phyloP scores from a whole-genome alignment of 148 eudicot species.

The Amaranthus palmeri region DNA sequence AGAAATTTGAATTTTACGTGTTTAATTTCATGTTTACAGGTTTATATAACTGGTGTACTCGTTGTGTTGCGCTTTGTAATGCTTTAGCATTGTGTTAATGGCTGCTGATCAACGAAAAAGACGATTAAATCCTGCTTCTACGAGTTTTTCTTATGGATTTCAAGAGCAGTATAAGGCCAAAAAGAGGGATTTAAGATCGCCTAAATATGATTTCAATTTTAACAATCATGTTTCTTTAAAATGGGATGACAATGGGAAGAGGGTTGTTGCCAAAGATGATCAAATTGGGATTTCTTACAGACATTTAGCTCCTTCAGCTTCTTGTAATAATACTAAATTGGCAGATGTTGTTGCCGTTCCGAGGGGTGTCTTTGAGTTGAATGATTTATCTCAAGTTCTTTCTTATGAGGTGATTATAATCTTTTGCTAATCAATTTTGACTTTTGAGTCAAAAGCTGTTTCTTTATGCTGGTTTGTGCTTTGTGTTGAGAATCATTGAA shows the following conservation, averaged over 20 bases:
- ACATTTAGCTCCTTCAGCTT: conserved; percentile 43
- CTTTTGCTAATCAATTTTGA: background rate
- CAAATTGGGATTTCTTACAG: conserved; percentile 68
- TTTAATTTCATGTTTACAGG: no score
- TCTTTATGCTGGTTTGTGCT: background rate
- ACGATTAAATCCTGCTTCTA: conserved; percentile 36
- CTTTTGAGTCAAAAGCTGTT: background rate
- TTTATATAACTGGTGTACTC: background rate
- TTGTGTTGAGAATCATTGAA: background rate
- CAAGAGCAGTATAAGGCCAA: conserved; percentile 43
- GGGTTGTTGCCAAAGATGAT: conserved; percentile 70
- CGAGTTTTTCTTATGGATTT: conserved; percentile 31
- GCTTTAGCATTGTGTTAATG: conserved; percentile 41
- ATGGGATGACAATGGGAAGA: conserved; percentile 77
- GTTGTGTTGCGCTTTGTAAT: conserved; percentile 22
- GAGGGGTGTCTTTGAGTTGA: conserved; percentile 55
- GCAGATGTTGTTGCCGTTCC: conserved; percentile 73
- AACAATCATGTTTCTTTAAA: conserved; percentile 55
- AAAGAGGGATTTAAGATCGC: conserved; percentile 44
- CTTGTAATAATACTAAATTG: conserved; percentile 37
- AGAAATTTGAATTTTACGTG: no score
- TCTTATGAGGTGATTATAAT: conserved; percentile 56
- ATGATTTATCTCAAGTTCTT: conserved; percentile 55
- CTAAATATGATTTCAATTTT: conserved; percentile 36
- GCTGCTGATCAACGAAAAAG: conserved; percentile 84